These are phyloP conservation scores for Ramaria rubella DNA, from an alignment of 768 basidiomycete genomes.

Conservation along the genomic window DNA sequence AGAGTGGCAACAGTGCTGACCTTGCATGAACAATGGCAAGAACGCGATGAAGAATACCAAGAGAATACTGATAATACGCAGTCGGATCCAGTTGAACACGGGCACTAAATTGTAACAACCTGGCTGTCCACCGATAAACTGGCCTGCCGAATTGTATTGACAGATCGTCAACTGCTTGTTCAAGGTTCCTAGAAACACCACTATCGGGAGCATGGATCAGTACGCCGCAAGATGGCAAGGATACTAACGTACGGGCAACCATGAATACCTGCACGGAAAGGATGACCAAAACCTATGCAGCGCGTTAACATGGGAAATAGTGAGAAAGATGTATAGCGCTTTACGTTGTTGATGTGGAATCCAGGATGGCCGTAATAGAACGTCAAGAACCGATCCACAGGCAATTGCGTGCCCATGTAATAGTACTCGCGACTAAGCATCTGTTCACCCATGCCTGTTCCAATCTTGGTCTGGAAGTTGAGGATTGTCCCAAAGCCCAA, in stretches of 20 bases:
- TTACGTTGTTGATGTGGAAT: slow-evolving; percentile 97
- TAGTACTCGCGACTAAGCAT: slow-evolving; percentile 99
- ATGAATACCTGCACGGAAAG: slow-evolving; percentile 94
- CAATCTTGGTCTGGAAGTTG: slow-evolving; percentile 99
- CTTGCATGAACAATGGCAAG: slow-evolving; percentile 91
- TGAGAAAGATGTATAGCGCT: background rate
- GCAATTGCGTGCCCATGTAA: slow-evolving; percentile 95
- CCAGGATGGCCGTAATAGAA: slow-evolving; percentile 99
- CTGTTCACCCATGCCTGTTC: slow-evolving; percentile 99
- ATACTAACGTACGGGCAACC: slow-evolving; percentile 61
- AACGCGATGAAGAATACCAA: slow-evolving; percentile 98
- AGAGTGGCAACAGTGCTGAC: slow-evolving; percentile 33
- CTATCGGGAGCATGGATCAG: slow-evolving; percentile 39
- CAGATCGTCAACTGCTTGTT: slow-evolving; percentile 79
- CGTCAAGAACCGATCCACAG: slow-evolving; percentile 96
- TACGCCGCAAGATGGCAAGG: slow-evolving; percentile 1
- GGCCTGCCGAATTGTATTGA: slow-evolving; percentile 63
- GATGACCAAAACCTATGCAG: slow-evolving; percentile 68
- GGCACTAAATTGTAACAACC: slow-evolving; percentile 95
- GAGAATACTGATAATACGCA: slow-evolving; percentile 96
- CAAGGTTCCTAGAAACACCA: slow-evolving; percentile 92
- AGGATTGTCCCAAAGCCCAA: slow-evolving; percentile 98
- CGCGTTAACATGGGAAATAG: background rate
- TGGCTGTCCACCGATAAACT: slow-evolving; percentile 66
- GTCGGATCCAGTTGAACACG: slow-evolving; percentile 92